A percentile compares a stretch with the other conserved stretches of the same genome.
phyloP scores from a whole-genome alignment of 1,139 yeast species.

The Candida labiduridarum region DNA sequence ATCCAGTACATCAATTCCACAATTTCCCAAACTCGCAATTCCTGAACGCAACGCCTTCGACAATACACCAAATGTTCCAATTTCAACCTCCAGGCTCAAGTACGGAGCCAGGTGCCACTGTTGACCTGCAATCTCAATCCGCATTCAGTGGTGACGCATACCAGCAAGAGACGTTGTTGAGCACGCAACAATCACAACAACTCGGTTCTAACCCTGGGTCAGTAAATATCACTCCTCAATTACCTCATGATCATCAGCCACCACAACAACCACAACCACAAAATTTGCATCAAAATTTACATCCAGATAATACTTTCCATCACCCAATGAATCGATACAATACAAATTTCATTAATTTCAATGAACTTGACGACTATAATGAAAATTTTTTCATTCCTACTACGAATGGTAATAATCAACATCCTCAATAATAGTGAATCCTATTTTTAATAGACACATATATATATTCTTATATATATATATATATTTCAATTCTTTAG shows the following conservation, averaged over 20 bases:
- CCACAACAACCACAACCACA: slow-evolving; percentile 1
- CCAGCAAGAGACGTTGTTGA: not conserved
- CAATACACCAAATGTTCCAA: not conserved
- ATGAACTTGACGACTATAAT: slow-evolving; percentile 7
- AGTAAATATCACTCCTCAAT: not conserved
- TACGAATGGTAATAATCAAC: not conserved
- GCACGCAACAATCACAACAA: not conserved
- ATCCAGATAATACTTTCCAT: not conserved
- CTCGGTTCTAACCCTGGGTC: too few relatives aligned
- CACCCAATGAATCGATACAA: not conserved
- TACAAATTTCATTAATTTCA: slow-evolving; percentile 1
- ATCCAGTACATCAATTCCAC: not conserved
- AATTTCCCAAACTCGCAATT: not conserved
- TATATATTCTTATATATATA: not conserved
- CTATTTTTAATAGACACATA: not conserved
- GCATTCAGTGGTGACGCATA: not conserved
- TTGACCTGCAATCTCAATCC: not conserved
- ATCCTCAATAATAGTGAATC: not conserved
- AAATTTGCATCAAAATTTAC: not conserved
- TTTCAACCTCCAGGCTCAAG: not conserved
- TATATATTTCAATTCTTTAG: not conserved
- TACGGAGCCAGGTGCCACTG: not conserved
- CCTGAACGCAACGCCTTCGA: not conserved
- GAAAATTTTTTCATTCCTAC: slow-evolving; percentile 1
- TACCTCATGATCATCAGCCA: slow-evolving; percentile 1